Percentiles rank a stretch among this genome's conserved stretches.
phyloP scores from a whole-genome alignment of 1,139 yeast genomes.

The Meyerozyma athensensis region DNA sequence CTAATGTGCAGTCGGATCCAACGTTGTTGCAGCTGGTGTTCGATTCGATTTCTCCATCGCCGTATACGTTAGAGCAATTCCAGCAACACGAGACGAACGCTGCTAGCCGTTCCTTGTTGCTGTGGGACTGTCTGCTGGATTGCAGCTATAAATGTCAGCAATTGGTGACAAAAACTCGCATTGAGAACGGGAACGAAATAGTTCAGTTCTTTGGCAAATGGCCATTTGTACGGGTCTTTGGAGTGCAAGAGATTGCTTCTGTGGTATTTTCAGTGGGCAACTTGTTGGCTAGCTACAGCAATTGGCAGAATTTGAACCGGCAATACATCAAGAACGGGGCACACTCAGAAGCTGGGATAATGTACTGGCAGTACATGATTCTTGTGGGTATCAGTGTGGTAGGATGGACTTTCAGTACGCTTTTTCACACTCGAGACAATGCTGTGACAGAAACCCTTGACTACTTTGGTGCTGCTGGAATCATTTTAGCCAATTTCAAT shows the following conservation, averaged over 20 bases:
- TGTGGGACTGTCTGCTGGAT: constrained; percentile 38
- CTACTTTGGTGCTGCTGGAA: constrained; percentile 42
- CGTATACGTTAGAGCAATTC: constrained; percentile 5
- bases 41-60: neutral
- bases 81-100: constrained; percentile 8
- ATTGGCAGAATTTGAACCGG: constrained; percentile 22
- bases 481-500: constrained; percentile 35
- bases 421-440: constrained; percentile 39
- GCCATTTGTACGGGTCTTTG: constrained; percentile 38
- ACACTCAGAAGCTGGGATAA: constrained; percentile 10
- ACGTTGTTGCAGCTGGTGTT: constrained; percentile 1
- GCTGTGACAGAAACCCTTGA: constrained; percentile 39
- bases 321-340: constrained; percentile 22
- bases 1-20: constrained; percentile 6
- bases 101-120: constrained; percentile 6
- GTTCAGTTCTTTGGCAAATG: constrained; percentile 46
- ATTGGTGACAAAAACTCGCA: constrained; percentile 25
- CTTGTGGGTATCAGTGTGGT: constrained; percentile 26
- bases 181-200: constrained; percentile 17
- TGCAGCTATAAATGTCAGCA: constrained; percentile 44
- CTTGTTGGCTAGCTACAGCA: constrained; percentile 31
- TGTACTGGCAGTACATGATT: constrained; percentile 30
- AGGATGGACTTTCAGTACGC: constrained; percentile 38
- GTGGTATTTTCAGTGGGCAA: constrained; percentile 36
- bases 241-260: constrained; percentile 37